Percentiles rank a stretch among this genome's conserved stretches.
Evolutionary conservation across 495 filamentous ascomycete genomes (phyloP).

Genomic region (Amniculicola lignicola): DNA sequence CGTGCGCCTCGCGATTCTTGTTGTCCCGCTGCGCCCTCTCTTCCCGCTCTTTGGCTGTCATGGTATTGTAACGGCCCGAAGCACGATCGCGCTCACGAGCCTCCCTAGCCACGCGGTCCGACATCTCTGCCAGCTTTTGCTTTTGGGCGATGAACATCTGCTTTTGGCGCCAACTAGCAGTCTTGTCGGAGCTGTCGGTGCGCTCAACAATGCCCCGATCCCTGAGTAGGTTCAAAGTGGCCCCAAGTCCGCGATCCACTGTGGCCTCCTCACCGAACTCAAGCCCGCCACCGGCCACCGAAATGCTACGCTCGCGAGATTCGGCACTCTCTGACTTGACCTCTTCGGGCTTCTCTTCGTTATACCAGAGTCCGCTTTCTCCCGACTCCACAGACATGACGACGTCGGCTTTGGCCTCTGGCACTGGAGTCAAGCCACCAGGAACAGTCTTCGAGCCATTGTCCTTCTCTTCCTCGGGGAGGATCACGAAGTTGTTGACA

Average conservation of each 20-base stretch:
- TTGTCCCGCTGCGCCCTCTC: conserved; percentile 85
- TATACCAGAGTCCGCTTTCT: no score
- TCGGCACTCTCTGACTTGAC: no score
- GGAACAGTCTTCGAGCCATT: no score
- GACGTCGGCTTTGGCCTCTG: conserved; percentile 42
- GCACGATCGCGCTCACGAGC: conserved; percentile 85
- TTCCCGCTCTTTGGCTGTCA: conserved; percentile 88
- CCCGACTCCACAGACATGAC: no score
- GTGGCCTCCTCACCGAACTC: conserved; percentile 83
- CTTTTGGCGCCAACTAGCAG: conserved; percentile 68
- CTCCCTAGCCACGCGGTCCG: conserved; percentile 71
- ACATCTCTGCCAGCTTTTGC: conserved; percentile 63
- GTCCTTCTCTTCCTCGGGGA: conserved; percentile 30
- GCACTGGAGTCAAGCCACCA: no score
- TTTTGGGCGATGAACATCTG: conserved; percentile 82
- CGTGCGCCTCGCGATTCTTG: conserved; percentile 74
- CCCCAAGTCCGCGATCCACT: conserved; percentile 72
- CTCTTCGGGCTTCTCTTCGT: no score
- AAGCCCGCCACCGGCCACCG: conserved; percentile 59
- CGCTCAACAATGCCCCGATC: conserved; percentile 76
- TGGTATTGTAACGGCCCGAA: conserved; percentile 75
- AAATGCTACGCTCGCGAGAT: conserved; percentile 48
- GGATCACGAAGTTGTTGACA: conserved; percentile 69
- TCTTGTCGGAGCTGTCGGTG: conserved; percentile 58
- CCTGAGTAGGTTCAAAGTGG: conserved; percentile 74